These are phyloP conservation scores for Solanum pennellii DNA, from an alignment of 257 asterid species.

Conservation along the genomic window DNA sequence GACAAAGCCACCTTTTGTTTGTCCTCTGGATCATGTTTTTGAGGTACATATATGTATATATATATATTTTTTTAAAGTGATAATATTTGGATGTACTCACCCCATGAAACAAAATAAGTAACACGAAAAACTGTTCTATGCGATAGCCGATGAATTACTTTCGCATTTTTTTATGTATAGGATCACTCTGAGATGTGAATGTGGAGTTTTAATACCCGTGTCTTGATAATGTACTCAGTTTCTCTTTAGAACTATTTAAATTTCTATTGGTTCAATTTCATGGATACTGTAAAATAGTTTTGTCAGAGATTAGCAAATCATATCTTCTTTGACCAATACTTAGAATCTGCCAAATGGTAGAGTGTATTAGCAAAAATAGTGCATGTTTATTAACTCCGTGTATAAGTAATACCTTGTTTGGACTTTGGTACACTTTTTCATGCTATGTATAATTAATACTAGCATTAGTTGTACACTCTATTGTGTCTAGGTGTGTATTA, in stretches of 20 bases:
- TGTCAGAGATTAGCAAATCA: background rate
- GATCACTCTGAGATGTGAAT: background rate
- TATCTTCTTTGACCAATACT: background rate
- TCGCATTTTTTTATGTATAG: background rate
- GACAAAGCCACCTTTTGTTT: slow-evolving; percentile 90
- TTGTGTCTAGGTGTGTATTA: background rate
- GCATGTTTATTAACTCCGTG: background rate
- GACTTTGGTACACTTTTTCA: background rate
- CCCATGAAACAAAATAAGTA: background rate
- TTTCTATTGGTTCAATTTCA: background rate
- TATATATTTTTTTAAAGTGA: background rate
- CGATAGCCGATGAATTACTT: background rate
- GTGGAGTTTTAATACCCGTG: background rate
- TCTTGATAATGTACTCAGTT: background rate
- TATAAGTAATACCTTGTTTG: background rate
- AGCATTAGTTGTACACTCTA: background rate
- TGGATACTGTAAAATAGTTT: background rate
- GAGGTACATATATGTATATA: slow-evolving; percentile 41
- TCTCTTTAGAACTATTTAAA: background rate
- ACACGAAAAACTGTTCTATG: background rate
- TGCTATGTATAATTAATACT: background rate
- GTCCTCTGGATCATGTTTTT: slow-evolving; percentile 94
- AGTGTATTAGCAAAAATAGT: background rate
- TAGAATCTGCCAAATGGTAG: background rate
- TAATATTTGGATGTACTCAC: background rate